Percentiles rank a stretch among this genome's conserved stretches.
Conservation (phyloP, 257 asterid genomes). For the Fraxinus excelsior region DNA sequence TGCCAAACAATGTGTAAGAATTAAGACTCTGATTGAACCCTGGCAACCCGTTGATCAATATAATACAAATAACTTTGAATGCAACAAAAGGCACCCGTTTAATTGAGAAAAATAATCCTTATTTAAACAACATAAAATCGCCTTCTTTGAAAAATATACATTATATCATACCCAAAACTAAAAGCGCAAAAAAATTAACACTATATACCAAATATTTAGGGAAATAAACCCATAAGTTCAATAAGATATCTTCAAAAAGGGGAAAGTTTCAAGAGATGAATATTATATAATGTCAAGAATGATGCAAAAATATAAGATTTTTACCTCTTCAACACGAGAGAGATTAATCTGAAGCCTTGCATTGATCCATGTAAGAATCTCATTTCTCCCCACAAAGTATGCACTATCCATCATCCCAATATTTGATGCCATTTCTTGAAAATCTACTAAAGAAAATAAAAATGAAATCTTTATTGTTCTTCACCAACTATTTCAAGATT, state of each 20-base stretch:
- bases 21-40: not conserved
- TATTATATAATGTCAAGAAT: not conserved
- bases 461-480: slow-evolving; percentile 11
- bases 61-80: not conserved
- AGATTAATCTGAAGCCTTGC: slow-evolving; percentile 80
- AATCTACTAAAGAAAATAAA: not conserved
- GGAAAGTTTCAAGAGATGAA: not conserved
- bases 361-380: slow-evolving; percentile 83
- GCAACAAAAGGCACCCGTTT: not conserved
- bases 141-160: not conserved
- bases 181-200: not conserved
- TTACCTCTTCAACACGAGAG: slow-evolving; percentile 84
- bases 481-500: slow-evolving; percentile 21
- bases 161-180: not conserved
- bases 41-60: not conserved
- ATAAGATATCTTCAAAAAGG: not conserved
- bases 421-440: slow-evolving; percentile 62
- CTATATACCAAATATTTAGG: not conserved
- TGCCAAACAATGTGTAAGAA: too few species aligned
- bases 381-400: slow-evolving; percentile 88
- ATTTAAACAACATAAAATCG: not conserved
- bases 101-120: not conserved
- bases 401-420: slow-evolving; percentile 95
- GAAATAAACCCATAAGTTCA: slow-evolving; percentile 4
- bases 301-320: not conserved